Conservation (phyloP, 306 rosid species). For the Alnus rubra region DNA sequence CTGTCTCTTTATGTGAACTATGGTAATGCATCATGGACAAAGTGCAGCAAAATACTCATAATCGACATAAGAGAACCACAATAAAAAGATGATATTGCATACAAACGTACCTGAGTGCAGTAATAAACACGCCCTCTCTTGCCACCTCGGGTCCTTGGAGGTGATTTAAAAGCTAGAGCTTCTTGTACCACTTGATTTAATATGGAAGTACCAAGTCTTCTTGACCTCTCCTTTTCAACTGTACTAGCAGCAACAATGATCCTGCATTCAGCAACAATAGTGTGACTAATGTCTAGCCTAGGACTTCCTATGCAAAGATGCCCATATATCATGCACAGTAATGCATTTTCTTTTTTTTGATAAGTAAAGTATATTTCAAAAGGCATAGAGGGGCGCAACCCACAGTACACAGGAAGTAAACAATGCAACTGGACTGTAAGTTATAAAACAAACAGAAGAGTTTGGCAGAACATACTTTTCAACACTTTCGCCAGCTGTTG, state of each 20-base stretch:
- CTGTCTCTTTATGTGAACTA: neutral
- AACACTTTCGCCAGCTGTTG: slow-evolving; percentile 79
- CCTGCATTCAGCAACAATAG: slow-evolving; percentile 53
- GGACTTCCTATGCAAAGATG: neutral
- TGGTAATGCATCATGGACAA: slow-evolving; percentile 6
- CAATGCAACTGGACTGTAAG: slow-evolving; percentile 18
- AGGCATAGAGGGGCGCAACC: too few species aligned
- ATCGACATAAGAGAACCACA: slow-evolving; percentile 8
- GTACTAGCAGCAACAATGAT: slow-evolving; percentile 79
- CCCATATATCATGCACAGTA: neutral
- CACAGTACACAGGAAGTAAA: neutral
- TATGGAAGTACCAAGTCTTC: slow-evolving; percentile 84
- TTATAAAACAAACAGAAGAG: slow-evolving; percentile 4
- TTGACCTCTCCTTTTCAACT: slow-evolving; percentile 91
- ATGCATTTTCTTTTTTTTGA: neutral
- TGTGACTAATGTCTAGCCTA: neutral
- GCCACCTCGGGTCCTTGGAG: slow-evolving; percentile 91
- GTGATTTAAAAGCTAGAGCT: slow-evolving; percentile 89
- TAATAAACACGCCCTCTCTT: slow-evolving; percentile 93
- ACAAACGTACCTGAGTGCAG: slow-evolving; percentile 74
- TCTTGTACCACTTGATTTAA: slow-evolving; percentile 89
- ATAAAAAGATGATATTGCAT: slow-evolving; percentile 9
- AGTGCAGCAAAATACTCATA: slow-evolving; percentile 9
- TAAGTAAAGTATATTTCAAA: too few species aligned
- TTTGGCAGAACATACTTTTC: slow-evolving; percentile 65